These are phyloP conservation scores for Fusarium chuoi DNA, from an alignment of 2,329 filamentous ascomycete species.

Conservation along the genomic window DNA sequence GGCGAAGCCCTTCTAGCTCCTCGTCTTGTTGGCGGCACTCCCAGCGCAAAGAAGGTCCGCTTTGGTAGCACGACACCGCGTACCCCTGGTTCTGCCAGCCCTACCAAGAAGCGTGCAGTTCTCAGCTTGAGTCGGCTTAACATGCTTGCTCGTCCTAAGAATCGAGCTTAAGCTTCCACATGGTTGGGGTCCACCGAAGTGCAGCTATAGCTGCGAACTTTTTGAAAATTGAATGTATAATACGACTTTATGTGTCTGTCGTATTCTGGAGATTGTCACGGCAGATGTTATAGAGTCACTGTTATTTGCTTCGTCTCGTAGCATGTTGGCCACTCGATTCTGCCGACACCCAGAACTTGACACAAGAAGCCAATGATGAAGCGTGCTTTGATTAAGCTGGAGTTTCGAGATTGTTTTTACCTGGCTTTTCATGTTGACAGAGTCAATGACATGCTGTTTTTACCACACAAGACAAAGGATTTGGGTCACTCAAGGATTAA, in stretches of 20 bases:
- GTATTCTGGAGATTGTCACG: background rate
- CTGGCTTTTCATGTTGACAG: constrained; percentile 25
- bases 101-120: constrained; percentile 62
- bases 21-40: constrained; percentile 53
- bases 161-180: constrained; percentile 55
- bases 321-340: background rate
- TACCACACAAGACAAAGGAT: constrained; percentile 27
- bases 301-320: constrained; percentile 6
- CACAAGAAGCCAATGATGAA: constrained; percentile 33
- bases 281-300: background rate
- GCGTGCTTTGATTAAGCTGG: constrained; percentile 40
- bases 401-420: constrained; percentile 45
- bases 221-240: constrained; percentile 32
- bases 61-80: constrained; percentile 39
- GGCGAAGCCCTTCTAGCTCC: constrained; percentile 65
- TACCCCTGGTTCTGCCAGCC: constrained; percentile 50
- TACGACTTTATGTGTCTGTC: constrained; percentile 27
- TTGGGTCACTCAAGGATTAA: constrained; percentile 24
- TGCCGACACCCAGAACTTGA: constrained; percentile 2
- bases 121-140: constrained; percentile 69
- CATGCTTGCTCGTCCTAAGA: constrained; percentile 70
- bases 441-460: constrained; percentile 26
- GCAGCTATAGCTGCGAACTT: background rate
- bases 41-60: constrained; percentile 52
- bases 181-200: background rate